These are phyloP conservation scores for Alternaria tenuissima DNA, from an alignment of 2,329 filamentous ascomycete species.

Conservation along the genomic window DNA sequence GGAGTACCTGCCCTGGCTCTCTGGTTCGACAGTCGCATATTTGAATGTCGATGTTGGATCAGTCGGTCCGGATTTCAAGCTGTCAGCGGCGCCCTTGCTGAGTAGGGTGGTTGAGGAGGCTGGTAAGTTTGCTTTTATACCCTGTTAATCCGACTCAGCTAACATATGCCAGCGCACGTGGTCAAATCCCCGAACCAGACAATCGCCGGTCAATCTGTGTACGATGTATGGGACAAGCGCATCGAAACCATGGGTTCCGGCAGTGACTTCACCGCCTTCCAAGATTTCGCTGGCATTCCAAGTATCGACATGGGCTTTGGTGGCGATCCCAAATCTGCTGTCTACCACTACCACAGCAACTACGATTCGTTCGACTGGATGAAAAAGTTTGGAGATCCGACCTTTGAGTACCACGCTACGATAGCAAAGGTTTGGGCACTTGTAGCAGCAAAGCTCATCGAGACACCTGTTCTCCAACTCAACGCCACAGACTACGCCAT, in stretches of 20 bases:
- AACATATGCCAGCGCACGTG: constrained; percentile 33
- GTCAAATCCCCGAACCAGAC: constrained; percentile 73
- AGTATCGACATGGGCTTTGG: constrained; percentile 59
- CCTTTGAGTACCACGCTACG: constrained; percentile 65
- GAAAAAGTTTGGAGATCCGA: constrained; percentile 75
- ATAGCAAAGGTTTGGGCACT: constrained; percentile 58
- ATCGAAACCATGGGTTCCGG: constrained; percentile 65
- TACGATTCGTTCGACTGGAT: constrained; percentile 89
- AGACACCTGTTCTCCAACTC: constrained; percentile 58
- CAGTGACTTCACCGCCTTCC: constrained; percentile 62
- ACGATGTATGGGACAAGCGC: constrained; percentile 66
- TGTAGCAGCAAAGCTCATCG: constrained; percentile 56
- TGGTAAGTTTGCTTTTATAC: constrained; percentile 41
- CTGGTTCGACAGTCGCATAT: constrained; percentile 77
- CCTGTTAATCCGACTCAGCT: constrained; percentile 6
- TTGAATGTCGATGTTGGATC: constrained; percentile 85
- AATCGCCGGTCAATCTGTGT: constrained; percentile 71
- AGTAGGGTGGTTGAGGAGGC: constrained; percentile 76
- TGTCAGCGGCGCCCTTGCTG: constrained; percentile 76
- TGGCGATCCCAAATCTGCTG: constrained; percentile 50
- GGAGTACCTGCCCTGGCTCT: constrained; percentile 84
- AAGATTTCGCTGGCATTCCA: constrained; percentile 61
- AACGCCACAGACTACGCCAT: constrained; percentile 58
- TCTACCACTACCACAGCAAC: constrained; percentile 83
- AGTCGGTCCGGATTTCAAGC: constrained; percentile 68